A percentile compares a stretch with the other conserved stretches of the same genome.
Evolutionary conservation across 345 rosid genomes (phyloP).

Genomic region (Euphorbia pulcherrima): DNA sequence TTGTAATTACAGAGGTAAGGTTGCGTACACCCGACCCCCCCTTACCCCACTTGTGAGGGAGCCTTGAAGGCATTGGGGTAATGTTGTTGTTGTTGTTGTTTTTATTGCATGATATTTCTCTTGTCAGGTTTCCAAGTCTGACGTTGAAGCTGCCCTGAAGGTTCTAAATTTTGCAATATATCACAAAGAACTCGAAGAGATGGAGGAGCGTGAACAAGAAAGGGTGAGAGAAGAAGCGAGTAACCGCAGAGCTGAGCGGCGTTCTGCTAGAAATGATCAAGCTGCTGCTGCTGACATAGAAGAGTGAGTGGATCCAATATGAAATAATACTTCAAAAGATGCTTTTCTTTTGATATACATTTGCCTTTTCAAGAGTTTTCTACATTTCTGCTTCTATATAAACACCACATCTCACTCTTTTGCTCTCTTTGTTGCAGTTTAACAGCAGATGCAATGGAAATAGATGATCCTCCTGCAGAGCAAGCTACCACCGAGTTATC

Average conservation of each 20-base stretch:
- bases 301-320: constrained; percentile 41
- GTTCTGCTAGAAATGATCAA: constrained; percentile 24
- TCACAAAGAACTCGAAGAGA: constrained; percentile 88
- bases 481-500: constrained; percentile 43
- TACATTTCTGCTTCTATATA: constrained; percentile 1
- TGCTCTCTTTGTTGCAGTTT: constrained; percentile 7
- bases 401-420: not conserved
- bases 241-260: constrained; percentile 40
- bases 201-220: constrained; percentile 93
- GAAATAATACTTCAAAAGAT: not conserved
- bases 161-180: constrained; percentile 93
- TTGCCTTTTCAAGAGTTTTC: not conserved
- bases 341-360: not conserved
- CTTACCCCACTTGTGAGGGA: too few species aligned
- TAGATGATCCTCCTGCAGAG: constrained; percentile 57
- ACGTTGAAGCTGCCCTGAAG: constrained; percentile 89
- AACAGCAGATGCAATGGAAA: constrained; percentile 64
- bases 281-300: constrained; percentile 30
- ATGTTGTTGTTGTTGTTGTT: too few species aligned
- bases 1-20: too few species aligned
- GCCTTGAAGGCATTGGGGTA: too few species aligned
- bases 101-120: constrained; percentile 13
- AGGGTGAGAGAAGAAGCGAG: constrained; percentile 62
- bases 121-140: constrained; percentile 61
- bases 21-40: too few species aligned